Evolutionary conservation across 768 basidiomycete genomes (phyloP).

Genomic region (Hericium rajendrae): DNA sequence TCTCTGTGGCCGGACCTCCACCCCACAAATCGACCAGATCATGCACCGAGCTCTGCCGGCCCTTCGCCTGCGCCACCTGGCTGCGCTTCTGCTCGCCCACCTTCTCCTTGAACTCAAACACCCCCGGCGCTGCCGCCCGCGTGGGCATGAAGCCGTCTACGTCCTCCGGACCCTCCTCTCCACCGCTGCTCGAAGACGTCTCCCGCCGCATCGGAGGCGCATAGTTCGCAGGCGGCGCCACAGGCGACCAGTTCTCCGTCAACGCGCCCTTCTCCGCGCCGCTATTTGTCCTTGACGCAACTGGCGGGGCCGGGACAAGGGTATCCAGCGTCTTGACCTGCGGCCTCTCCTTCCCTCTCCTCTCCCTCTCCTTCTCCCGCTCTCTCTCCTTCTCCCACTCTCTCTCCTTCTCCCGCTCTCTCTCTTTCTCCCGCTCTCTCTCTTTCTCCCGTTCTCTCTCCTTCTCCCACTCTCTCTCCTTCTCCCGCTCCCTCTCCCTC

Average conservation of each 20-base stretch:
- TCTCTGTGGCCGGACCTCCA: conserved; percentile 33
- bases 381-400: neutral
- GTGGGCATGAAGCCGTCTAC: conserved; percentile 7
- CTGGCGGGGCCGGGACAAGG: conserved; percentile 1
- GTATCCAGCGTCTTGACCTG: conserved; percentile 11
- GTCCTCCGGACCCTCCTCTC: conserved; percentile 48
- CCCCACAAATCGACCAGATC: conserved; percentile 76
- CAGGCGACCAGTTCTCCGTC: conserved; percentile 41
- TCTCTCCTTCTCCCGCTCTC: neutral
- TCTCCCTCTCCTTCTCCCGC: neutral
- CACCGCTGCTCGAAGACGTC: conserved; percentile 49
- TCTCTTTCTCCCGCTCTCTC: neutral
- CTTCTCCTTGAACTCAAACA: conserved; percentile 8
- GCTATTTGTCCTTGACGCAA: conserved; percentile 2
- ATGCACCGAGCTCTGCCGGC: conserved; percentile 75
- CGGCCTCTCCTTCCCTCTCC: neutral
- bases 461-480: neutral
- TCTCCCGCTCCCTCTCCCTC: neutral
- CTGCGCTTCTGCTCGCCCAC: conserved; percentile 15
- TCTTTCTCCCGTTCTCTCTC: neutral
- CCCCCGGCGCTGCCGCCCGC: neutral
- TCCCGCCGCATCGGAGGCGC: conserved; percentile 13
- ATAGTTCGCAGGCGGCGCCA: conserved; percentile 16
- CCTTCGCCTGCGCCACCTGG: conserved; percentile 32
- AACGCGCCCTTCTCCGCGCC: conserved; percentile 18